Evolutionary conservation across 257 asterid species (phyloP).

Genomic region (Jacaranda copaia): DNA sequence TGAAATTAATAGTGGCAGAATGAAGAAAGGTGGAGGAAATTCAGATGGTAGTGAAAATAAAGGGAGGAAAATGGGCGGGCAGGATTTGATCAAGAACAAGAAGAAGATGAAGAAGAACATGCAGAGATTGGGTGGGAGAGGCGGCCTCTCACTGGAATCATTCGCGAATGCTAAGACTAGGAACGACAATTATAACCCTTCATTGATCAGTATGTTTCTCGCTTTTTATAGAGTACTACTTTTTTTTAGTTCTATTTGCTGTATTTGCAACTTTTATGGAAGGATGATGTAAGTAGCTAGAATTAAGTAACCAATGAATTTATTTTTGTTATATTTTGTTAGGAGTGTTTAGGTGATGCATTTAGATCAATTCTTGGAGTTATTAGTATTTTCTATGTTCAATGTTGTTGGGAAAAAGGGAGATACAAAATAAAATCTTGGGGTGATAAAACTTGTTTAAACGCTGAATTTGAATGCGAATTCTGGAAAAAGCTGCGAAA

Average conservation of each 20-base stretch:
- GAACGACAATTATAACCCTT: conserved; percentile 67
- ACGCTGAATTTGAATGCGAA: conserved; percentile 3
- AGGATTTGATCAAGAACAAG: conserved; percentile 46
- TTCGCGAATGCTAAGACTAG: conserved; percentile 80
- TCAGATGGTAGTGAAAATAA: conserved; percentile 32
- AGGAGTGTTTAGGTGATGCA: not conserved
- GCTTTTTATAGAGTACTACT: not conserved
- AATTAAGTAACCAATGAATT: not conserved
- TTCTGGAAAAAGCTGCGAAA: not conserved
- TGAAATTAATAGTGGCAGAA: conserved; percentile 17
- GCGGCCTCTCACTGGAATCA: conserved; percentile 84
- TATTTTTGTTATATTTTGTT: not conserved
- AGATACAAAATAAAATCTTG: not conserved
- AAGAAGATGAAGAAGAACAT: conserved; percentile 69
- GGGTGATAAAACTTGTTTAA: not conserved
- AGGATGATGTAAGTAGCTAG: not conserved
- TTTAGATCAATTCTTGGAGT: not conserved
- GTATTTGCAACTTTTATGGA: not conserved
- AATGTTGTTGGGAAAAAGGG: conserved; percentile 2
- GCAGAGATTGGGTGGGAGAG: conserved; percentile 85
- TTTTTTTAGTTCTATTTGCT: not conserved
- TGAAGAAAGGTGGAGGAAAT: conserved; percentile 50
- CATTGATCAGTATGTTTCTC: conserved; percentile 65
- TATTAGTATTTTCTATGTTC: not conserved
- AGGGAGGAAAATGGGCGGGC: conserved; percentile 45